These are phyloP conservation scores for Stylonectria norvegica DNA, from an alignment of 2,329 filamentous ascomycete genomes.

Conservation along the genomic window DNA sequence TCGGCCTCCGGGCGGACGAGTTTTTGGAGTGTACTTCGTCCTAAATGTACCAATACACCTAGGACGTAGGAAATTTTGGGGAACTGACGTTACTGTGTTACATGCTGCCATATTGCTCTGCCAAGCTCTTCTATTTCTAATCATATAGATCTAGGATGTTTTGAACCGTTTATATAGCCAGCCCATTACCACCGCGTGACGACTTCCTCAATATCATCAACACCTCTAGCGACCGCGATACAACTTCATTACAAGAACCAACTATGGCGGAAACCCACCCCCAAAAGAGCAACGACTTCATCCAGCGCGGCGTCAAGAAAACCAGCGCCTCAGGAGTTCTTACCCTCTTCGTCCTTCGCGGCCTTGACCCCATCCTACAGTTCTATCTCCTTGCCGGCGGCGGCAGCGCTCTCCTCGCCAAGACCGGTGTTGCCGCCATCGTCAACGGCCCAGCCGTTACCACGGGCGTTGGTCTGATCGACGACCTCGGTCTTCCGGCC, in stretches of 20 bases:
- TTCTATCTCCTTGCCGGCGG: slow-evolving; percentile 29
- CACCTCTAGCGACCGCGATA: too few species aligned
- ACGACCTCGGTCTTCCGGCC: slow-evolving; percentile 45
- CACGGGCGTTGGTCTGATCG: slow-evolving; percentile 29
- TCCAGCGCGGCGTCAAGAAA: slow-evolving; percentile 36
- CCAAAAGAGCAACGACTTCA: slow-evolving; percentile 27
- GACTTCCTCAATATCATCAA: too few species aligned
- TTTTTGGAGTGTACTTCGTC: too few species aligned
- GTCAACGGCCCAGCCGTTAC: slow-evolving; percentile 37
- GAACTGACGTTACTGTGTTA: too few species aligned
- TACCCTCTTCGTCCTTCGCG: slow-evolving; percentile 39
- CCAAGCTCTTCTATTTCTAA: too few species aligned
- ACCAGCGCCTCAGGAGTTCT: slow-evolving; percentile 33
- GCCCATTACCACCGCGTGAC: too few species aligned
- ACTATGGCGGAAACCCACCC: slow-evolving; percentile 5
- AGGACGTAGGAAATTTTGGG: too few species aligned
- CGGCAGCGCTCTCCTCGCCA: slow-evolving; percentile 45
- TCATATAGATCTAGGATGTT: too few species aligned
- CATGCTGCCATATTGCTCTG: too few species aligned
- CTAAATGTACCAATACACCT: too few species aligned
- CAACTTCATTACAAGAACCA: neutral
- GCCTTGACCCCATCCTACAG: slow-evolving; percentile 33
- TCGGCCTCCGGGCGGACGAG: too few species aligned
- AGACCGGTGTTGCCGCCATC: slow-evolving; percentile 42
- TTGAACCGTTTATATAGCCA: too few species aligned